Evolutionary conservation across 257 asterid genomes (phyloP), one percentile per base, ranked within the genome.

Genomic region (Thymus quinquecostatus): DNA sequence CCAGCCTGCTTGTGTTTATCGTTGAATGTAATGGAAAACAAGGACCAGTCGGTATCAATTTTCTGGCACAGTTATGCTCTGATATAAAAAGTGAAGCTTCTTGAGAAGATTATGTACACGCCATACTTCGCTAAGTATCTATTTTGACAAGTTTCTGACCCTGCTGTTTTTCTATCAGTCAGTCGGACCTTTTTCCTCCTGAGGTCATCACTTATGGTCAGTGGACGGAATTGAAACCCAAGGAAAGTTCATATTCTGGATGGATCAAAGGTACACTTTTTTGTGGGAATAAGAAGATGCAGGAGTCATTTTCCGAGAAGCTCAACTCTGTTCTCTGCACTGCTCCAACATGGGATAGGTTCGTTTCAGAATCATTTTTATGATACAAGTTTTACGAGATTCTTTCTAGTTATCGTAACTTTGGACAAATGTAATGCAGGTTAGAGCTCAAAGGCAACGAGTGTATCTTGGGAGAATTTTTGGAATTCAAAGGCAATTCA

Each of bases 281-380:
- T 60, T 54, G 87, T 76, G 92, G 89, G 72, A 90, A 86, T 77
- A 90, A 85, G 82, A 91, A 92, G 67, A 62, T 61, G 54, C 93
- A 81, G 66, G 92, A 84, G 49, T 84, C 92, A 0, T 79, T 87
- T 68, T 74, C 65, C 14, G 86, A 84, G 78, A 89, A 83, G 71
- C 86, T 92, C 34, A 83, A 82, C 78, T 69, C 72, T 71, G 81
- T 85, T 80, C 92, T 92, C 68, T 68, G 83, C 83, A 90, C 97
- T 1, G 90, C 97, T 76, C 98, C 98, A 63, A 75, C 78, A 77
- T 92, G 76, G 82, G 98, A 90, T 71, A 92, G 97, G 97, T 92
- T 69, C 13, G 84, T 75, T 57, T 32, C 28, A 21, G 7, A 54
- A 9, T 65, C 36, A 48, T 41, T 57, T 66, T 49, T 27, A 11